Conservation (phyloP, 2,329 filamentous ascomycete species). For the Epichloe elymi region DNA sequence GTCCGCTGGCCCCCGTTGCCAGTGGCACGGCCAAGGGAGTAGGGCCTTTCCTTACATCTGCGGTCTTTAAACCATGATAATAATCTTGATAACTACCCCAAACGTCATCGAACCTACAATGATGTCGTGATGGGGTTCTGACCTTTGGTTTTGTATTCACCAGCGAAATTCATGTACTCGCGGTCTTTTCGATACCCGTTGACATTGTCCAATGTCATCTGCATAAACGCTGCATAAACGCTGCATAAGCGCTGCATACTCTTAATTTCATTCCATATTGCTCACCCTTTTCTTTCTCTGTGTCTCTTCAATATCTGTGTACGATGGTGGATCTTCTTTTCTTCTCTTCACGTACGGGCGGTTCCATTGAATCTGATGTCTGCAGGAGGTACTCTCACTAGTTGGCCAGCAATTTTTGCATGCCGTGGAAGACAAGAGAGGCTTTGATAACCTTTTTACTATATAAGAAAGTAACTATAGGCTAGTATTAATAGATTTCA, state of each 20-base stretch:
- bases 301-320: background rate
- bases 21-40: slow-evolving; percentile 8
- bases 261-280: background rate
- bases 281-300: background rate
- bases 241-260: background rate
- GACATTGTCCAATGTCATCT: background rate
- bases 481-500: too few relatives aligned
- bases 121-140: background rate
- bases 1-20: background rate
- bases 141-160: too few relatives aligned
- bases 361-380: too few relatives aligned
- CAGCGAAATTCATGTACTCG: background rate
- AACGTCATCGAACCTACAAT: too few relatives aligned
- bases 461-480: too few relatives aligned
- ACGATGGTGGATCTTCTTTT: background rate
- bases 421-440: too few relatives aligned
- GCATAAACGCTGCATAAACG: background rate
- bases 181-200: background rate
- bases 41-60: slow-evolving; percentile 33
- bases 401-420: too few relatives aligned
- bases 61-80: slow-evolving; percentile 33
- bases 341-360: too few relatives aligned
- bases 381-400: too few relatives aligned
- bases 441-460: too few relatives aligned
- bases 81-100: background rate